Evolutionary conservation across 495 filamentous ascomycete species (phyloP).

Genomic region (Chaetomium fimeti): DNA sequence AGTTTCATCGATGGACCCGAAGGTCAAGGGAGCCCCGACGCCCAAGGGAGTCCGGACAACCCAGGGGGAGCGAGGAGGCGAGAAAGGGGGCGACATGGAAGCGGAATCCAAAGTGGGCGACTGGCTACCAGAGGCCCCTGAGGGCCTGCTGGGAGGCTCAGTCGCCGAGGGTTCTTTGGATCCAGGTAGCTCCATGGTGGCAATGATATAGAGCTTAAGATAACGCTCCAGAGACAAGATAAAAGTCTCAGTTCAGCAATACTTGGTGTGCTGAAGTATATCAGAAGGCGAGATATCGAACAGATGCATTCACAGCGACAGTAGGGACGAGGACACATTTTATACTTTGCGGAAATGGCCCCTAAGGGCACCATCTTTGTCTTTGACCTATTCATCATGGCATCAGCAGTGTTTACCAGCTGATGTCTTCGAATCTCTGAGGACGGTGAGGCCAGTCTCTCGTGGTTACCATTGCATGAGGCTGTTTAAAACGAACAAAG

Average conservation of each 20-base stretch:
- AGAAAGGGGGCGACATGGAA: too few species aligned
- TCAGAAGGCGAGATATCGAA: too few species aligned
- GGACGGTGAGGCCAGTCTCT: neutral
- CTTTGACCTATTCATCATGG: neutral
- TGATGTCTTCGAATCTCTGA: neutral
- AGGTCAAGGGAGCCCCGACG: too few species aligned
- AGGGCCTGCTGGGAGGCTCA: too few species aligned
- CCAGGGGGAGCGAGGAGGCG: too few species aligned
- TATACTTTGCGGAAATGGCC: neutral
- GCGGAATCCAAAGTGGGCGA: too few species aligned
- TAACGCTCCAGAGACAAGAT: too few species aligned
- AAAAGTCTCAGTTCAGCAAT: too few species aligned
- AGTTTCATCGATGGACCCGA: too few species aligned
- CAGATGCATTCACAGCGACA: too few species aligned
- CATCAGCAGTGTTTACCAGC: neutral
- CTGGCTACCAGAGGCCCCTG: neutral
- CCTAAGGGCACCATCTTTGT: neutral
- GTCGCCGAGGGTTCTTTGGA: neutral
- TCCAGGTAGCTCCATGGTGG: neutral
- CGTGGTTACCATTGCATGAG: neutral
- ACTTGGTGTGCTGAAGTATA: too few species aligned
- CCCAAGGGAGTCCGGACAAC: too few species aligned
- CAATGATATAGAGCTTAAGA: neutral
- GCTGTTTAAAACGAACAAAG: slow-evolving; percentile 13
- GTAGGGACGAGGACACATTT: neutral